Evolutionary conservation across 495 filamentous ascomycete species (phyloP).

Genomic region (Xylaria flabelliformis): DNA sequence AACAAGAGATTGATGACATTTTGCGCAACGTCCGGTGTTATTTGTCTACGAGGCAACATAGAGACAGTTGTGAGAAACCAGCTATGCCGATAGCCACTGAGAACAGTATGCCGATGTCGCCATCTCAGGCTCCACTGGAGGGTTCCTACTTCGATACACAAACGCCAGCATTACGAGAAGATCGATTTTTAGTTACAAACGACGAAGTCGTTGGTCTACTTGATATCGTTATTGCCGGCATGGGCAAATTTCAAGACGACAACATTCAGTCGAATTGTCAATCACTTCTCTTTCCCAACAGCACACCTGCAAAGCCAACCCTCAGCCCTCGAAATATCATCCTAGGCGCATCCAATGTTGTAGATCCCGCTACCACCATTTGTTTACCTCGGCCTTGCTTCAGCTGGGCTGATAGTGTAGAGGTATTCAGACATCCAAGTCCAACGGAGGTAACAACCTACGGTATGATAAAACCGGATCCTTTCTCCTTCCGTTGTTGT

Average conservation of each 20-base stretch:
- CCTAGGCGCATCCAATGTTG: constrained; percentile 30
- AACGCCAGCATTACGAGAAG: not conserved
- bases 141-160: not conserved
- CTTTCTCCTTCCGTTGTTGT: not conserved
- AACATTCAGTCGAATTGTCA: constrained; percentile 21
- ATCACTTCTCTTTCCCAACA: constrained; percentile 33
- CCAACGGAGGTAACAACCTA: constrained; percentile 33
- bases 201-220: constrained; percentile 36
- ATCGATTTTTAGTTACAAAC: constrained; percentile 34
- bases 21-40: constrained; percentile 33
- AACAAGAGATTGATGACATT: constrained; percentile 31
- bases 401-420: constrained; percentile 22
- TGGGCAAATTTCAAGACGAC: constrained; percentile 27
- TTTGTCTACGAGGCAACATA: constrained; percentile 31
- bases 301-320: constrained; percentile 28
- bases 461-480: constrained; percentile 20
- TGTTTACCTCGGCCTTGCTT: constrained; percentile 35
- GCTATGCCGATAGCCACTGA: constrained; percentile 1
- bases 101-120: not conserved
- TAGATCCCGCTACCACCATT: constrained; percentile 40
- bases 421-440: constrained; percentile 1
- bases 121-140: not conserved
- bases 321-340: constrained; percentile 30
- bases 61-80: constrained; percentile 9
- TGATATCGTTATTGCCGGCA: constrained; percentile 33